Conservation (phyloP, 805 yeast genomes). For the Yamadazyma paraphyllophila region DNA sequence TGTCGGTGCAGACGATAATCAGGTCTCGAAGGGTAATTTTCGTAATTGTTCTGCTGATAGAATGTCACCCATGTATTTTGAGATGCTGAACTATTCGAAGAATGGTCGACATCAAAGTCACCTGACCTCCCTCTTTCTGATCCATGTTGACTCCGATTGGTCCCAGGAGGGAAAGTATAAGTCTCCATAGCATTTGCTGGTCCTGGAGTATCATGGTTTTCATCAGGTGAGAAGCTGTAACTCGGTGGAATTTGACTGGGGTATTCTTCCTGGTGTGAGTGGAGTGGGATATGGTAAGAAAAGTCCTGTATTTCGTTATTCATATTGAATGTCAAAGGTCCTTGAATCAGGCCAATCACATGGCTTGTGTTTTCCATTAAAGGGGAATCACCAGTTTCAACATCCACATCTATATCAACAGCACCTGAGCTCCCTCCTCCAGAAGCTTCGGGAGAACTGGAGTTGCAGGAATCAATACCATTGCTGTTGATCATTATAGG, state of each 20-base stretch:
- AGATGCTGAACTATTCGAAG: neutral
- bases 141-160: too few species aligned
- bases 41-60: slow-evolving; percentile 1
- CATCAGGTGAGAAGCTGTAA: neutral
- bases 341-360: too few species aligned
- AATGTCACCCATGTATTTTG: neutral
- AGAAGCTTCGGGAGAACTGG: neutral
- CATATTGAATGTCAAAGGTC: neutral
- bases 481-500: neutral
- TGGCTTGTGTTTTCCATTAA: too few species aligned
- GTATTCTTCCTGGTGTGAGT: neutral
- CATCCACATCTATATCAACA: too few species aligned
- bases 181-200: too few species aligned
- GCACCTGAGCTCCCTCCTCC: too few species aligned
- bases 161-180: too few species aligned
- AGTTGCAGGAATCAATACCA: neutral
- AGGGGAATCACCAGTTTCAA: too few species aligned
- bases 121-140: too few species aligned
- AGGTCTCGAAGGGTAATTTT: neutral
- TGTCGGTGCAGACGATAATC: slow-evolving; percentile 7
- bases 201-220: too few species aligned
- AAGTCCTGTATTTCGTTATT: neutral
- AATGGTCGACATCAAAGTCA: too few species aligned
- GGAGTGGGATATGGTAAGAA: neutral
- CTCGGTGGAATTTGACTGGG: neutral